Evolutionary conservation across 2,329 filamentous ascomycete species (phyloP).

Genomic region (Fusarium concolor): DNA sequence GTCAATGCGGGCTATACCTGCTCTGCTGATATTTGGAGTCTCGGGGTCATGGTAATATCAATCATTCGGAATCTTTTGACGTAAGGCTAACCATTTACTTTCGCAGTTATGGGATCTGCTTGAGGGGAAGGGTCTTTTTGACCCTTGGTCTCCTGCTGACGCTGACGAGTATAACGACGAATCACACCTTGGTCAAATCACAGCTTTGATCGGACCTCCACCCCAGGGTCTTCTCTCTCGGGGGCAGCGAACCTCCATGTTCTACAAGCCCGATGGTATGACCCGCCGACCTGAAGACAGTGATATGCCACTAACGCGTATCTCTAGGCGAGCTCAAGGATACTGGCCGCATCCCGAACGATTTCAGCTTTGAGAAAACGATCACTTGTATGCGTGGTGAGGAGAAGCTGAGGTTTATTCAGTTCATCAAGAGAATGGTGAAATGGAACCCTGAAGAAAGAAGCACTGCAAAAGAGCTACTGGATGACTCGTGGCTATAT

Average conservation of each 20-base stretch:
- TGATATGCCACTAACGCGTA: not conserved
- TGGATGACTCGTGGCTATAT: slow-evolving; percentile 48
- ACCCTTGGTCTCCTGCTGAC: not conserved
- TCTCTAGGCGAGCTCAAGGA: slow-evolving; percentile 37
- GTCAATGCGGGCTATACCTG: slow-evolving; percentile 38
- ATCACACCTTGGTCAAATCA: slow-evolving; percentile 18
- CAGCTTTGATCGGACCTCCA: slow-evolving; percentile 3
- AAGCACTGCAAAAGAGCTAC: slow-evolving; percentile 46
- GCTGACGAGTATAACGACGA: slow-evolving; percentile 17
- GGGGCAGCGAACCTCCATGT: not conserved
- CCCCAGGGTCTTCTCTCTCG: not conserved
- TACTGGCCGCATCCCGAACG: slow-evolving; percentile 32
- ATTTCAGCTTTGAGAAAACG: slow-evolving; percentile 26
- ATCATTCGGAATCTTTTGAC: slow-evolving; percentile 30
- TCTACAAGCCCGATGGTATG: not conserved
- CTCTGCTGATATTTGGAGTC: slow-evolving; percentile 43
- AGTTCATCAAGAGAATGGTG: slow-evolving; percentile 48
- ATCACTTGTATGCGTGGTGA: slow-evolving; percentile 3
- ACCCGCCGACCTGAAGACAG: not conserved
- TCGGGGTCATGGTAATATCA: slow-evolving; percentile 42
- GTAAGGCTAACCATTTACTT: not conserved
- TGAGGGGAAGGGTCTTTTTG: slow-evolving; percentile 14
- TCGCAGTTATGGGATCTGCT: slow-evolving; percentile 28
- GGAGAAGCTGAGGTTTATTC: slow-evolving; percentile 42
- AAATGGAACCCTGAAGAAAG: slow-evolving; percentile 47